Conservation (phyloP, 2,329 filamentous ascomycete genomes). For the Talaromyces sp. region DNA sequence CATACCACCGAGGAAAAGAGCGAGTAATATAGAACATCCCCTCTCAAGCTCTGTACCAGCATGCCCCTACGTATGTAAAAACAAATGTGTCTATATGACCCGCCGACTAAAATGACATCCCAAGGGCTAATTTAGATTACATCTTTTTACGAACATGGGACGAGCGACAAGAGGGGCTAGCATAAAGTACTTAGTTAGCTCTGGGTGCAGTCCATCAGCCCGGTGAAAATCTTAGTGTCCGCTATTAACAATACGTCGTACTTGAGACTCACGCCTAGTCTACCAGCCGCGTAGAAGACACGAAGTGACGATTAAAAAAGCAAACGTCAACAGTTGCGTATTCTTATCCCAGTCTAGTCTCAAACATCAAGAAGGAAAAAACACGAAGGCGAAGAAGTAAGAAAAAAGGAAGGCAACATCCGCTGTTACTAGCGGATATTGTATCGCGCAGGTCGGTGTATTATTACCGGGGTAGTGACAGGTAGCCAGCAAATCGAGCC, state of each 20-base stretch:
- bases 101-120: slow-evolving; percentile 5
- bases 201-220: neutral
- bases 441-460: neutral
- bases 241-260: neutral
- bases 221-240: neutral
- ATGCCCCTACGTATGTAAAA: neutral
- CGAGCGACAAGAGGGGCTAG: neutral
- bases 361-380: neutral
- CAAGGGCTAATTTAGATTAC: neutral
- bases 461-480: slow-evolving; percentile 9
- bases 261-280: neutral
- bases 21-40: neutral
- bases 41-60: neutral
- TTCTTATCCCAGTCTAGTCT: neutral
- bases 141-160: neutral
- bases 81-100: slow-evolving; percentile 5
- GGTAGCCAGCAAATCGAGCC: neutral
- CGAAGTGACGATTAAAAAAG: neutral
- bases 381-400: neutral
- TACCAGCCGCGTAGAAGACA: neutral
- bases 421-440: neutral
- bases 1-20: slow-evolving; percentile 1
- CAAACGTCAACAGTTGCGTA: neutral
- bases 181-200: neutral
- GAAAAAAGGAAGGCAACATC: neutral